phyloP scores from a whole-genome alignment of 495 filamentous ascomycete species.

The Hypoxylon perforatum region DNA sequence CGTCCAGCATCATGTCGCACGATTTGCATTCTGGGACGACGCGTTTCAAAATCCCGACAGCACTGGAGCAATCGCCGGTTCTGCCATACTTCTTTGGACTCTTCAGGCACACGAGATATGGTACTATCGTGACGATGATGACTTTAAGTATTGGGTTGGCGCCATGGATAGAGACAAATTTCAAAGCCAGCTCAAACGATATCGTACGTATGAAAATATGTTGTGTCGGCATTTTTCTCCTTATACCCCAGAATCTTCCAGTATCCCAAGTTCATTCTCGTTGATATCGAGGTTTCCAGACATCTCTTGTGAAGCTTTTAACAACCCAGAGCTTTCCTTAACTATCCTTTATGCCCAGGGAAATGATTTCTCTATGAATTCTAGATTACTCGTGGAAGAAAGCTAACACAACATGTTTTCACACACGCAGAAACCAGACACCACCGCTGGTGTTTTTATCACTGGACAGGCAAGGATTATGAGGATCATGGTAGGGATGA shows the following conservation, averaged over 20 bases:
- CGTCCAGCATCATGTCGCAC: neutral
- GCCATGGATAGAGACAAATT: neutral
- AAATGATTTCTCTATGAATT: too few relatives aligned
- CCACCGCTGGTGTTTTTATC: neutral
- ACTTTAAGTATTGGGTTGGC: neutral
- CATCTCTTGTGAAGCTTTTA: too few relatives aligned
- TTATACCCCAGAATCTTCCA: too few relatives aligned
- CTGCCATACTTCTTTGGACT: neutral
- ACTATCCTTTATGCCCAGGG: too few relatives aligned
- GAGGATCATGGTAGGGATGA: neutral
- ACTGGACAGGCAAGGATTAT: neutral
- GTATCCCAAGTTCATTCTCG: too few relatives aligned
- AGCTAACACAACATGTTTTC: too few relatives aligned
- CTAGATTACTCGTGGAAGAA: too few relatives aligned
- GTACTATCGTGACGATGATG: neutral
- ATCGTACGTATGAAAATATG: neutral
- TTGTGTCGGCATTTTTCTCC: too few relatives aligned
- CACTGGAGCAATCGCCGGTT: neutral
- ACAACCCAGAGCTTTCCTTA: too few relatives aligned
- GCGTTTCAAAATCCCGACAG: neutral
- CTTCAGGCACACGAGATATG: neutral
- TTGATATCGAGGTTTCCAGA: too few relatives aligned
- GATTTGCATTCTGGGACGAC: neutral
- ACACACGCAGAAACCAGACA: too few relatives aligned
- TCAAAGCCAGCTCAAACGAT: neutral